A percentile compares a stretch with the other conserved stretches of the same genome.
Evolutionary conservation across 2,329 filamentous ascomycete species (phyloP).

Genomic region (Verticillium klebahnii): DNA sequence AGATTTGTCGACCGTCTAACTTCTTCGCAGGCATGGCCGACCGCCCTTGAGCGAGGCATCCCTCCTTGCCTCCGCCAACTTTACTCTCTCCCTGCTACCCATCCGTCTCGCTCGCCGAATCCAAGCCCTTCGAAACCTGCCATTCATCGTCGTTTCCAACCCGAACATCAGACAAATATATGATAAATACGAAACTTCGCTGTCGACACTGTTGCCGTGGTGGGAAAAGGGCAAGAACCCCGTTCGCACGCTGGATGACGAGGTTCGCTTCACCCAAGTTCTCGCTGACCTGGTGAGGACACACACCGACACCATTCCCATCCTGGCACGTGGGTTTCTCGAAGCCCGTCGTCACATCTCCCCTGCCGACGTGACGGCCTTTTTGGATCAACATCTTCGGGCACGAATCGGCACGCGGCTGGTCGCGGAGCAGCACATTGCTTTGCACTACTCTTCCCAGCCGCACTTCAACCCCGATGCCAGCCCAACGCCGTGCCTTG

Average conservation of each 20-base stretch:
- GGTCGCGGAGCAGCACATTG: constrained; percentile 95
- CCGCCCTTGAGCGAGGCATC: constrained; percentile 78
- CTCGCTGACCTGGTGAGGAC: constrained; percentile 94
- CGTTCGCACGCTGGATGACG: constrained; percentile 77
- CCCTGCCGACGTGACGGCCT: constrained; percentile 76
- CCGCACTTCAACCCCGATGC: constrained; percentile 60
- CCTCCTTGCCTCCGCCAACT: constrained; percentile 87
- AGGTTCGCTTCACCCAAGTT: constrained; percentile 85
- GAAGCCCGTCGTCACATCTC: constrained; percentile 90
- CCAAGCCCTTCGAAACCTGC: constrained; percentile 85
- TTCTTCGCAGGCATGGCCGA: constrained; percentile 57
- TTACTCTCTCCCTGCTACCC: constrained; percentile 87
- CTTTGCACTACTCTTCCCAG: constrained; percentile 69
- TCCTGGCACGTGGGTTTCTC: constrained; percentile 85
- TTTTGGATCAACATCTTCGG: constrained; percentile 89
- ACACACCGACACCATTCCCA: constrained; percentile 90
- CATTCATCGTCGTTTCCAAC: constrained; percentile 98
- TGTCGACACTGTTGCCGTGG: constrained; percentile 87
- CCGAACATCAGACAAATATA: constrained; percentile 92
- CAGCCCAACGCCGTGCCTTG: constrained; percentile 44
- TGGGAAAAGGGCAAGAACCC: constrained; percentile 28
- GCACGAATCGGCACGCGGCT: constrained; percentile 90
- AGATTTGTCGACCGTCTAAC: neutral
- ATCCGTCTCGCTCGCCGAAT: constrained; percentile 92
- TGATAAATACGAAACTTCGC: constrained; percentile 89